Base-by-base conservation (phyloP, 2,329 filamentous ascomycete genomes). In the Trichoderma breve region DNA sequence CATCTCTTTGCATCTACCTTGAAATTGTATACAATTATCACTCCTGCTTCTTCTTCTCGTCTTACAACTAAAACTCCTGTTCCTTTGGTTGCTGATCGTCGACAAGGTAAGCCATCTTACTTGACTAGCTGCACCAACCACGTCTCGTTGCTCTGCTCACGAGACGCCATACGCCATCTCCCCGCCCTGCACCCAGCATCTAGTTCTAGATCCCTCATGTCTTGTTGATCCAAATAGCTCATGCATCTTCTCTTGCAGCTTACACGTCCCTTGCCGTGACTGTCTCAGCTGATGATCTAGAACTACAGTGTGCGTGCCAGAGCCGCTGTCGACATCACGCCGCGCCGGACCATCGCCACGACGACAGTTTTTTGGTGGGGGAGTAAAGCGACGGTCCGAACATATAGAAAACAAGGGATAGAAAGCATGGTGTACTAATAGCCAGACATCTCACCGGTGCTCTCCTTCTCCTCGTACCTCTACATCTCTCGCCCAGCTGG, bases 81-180 rank as follows among this genome's bases (percentile, higher is more conserved):
- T 51, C 8, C 36, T 60, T 60, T 12, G 6, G 36, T 18, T 26
- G 6, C 53, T 68, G 53, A 47, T 68, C 53, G 34, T 21, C 28
- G 8, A 26, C 55, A n/a, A 34, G 26, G 64, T 28, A 43, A 58
- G 53, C 55, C 65, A 30, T 60, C 36, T 39, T 57, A 26, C 57
- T 21, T 21, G 8, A 71, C 26, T 57, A 28, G 51, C 51, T 51
- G 43, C 53, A 61, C 71, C 66, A 61, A 65, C 66, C 53, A 72
- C 60, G 55, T 21, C 66, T 26, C 51, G 34, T 39, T 32, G 6
- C 51, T 51, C 7, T 39, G 58, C 51, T 70, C 58, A 65, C 71
- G 60, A 70, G 66, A 66, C 66, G 47, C 14, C 71, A 60, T n/a
- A 69, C 43, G 34, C 58, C 64, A 69, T 65, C 60, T 64, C 26